These are phyloP conservation scores for Jackrogersella minutella DNA, from an alignment of 495 filamentous ascomycete genomes.

Conservation along the genomic window DNA sequence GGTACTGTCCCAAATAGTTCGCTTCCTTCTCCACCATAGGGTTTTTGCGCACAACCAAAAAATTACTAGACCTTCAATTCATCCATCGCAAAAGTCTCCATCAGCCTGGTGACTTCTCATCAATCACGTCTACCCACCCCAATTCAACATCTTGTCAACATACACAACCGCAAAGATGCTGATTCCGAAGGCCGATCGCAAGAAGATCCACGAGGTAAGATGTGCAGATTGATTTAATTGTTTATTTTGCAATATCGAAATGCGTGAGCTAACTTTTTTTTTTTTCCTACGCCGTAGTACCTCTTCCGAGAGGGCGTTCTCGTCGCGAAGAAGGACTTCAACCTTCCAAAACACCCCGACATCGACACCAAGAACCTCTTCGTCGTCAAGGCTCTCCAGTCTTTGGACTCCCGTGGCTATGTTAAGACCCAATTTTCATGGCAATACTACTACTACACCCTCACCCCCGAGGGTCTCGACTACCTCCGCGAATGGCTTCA, in stretches of 20 bases:
- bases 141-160: conserved; percentile 55
- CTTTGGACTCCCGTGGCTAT: conserved; percentile 94
- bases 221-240: conserved; percentile 10
- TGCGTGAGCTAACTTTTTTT: conserved; percentile 47
- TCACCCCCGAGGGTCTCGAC: conserved; percentile 98
- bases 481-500: conserved; percentile 99
- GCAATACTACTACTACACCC: conserved; percentile 99
- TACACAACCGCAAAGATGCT: conserved; percentile 74
- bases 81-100: conserved; percentile 40
- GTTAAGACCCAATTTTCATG: conserved; percentile 99
- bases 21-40: conserved; percentile 44
- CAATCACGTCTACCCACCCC: conserved; percentile 37
- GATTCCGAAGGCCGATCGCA: conserved; percentile 99
- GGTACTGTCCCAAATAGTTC: conserved; percentile 33
- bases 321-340: conserved; percentile 98
- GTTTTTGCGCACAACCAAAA: conserved; percentile 51
- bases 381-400: conserved; percentile 98
- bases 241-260: conserved; percentile 4
- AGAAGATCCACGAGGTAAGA: conserved; percentile 91
- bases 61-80: conserved; percentile 44
- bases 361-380: conserved; percentile 99
- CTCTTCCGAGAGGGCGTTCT: conserved; percentile 99
- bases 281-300: conserved; percentile 68
- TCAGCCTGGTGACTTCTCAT: conserved; percentile 42
- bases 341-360: conserved; percentile 89